Conservation (phyloP, 495 filamentous ascomycete genomes). For the Cairneyella variabilis region DNA sequence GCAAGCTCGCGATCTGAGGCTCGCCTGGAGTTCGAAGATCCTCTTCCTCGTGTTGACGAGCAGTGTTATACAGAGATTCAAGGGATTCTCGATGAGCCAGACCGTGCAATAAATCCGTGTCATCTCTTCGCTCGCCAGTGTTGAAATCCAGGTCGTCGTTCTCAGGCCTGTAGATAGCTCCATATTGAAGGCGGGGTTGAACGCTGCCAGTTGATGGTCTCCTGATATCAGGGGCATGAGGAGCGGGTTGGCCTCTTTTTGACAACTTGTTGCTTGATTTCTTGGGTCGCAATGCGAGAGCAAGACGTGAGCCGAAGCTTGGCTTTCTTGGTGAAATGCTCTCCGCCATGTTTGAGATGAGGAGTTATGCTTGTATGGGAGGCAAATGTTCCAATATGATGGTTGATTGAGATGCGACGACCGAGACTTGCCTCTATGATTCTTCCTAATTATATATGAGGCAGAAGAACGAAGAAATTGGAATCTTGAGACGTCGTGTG, state of each 20-base stretch:
- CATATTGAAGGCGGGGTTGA: conserved; percentile 2
- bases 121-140: conserved; percentile 45
- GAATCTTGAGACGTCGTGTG: too few species aligned
- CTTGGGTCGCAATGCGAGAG: conserved; percentile 3
- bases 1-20: conserved; percentile 38
- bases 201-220: neutral
- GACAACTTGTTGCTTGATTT: neutral
- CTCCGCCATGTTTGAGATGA: neutral
- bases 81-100: conserved; percentile 38
- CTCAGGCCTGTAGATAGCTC: conserved; percentile 3
- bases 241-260: neutral
- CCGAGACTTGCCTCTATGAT: too few species aligned
- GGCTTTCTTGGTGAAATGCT: neutral
- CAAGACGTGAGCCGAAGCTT: conserved; percentile 3
- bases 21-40: conserved; percentile 38
- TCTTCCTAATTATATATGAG: neutral
- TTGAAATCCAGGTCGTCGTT: conserved; percentile 34
- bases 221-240: neutral
- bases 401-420: neutral
- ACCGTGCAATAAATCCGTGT: conserved; percentile 44
- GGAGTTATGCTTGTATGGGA: neutral
- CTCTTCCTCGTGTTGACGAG: conserved; percentile 18
- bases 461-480: neutral
- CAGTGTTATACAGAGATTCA: conserved; percentile 28
- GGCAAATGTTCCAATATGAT: neutral